Percentiles rank a stretch among this genome's conserved stretches.
Evolutionary conservation across 441 rosid genomes (phyloP).

Genomic region (Erodium moschatum): DNA sequence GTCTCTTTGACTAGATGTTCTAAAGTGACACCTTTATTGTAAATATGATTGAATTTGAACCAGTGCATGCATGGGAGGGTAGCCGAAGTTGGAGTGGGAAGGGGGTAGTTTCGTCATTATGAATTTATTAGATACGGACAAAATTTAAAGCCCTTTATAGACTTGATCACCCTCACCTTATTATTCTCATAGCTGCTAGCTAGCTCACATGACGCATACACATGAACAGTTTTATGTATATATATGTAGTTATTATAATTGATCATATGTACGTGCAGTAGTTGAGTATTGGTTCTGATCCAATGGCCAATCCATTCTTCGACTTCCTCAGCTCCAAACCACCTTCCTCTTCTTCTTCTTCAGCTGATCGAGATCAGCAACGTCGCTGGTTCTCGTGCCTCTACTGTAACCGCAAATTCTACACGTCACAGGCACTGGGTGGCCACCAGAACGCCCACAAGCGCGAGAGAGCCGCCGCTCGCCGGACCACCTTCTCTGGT

Average conservation of each 20-base stretch:
- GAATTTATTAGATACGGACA: background rate
- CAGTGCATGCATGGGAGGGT: no score
- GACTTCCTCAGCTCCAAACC: background rate
- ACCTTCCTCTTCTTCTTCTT: background rate
- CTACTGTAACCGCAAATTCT: slow-evolving; percentile 81
- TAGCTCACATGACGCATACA: no score
- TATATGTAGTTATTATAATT: no score
- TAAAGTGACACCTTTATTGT: no score
- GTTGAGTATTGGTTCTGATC: no score
- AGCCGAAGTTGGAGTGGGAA: background rate
- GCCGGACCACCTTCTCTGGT: slow-evolving; percentile 34
- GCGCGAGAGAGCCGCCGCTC: slow-evolving; percentile 78
- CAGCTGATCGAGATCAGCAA: background rate
- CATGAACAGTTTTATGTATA: no score
- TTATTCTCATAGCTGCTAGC: background rate
- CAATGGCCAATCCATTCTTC: background rate
- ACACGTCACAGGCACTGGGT: slow-evolving; percentile 88
- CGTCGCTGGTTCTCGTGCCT: slow-evolving; percentile 31
- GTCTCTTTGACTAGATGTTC: no score
- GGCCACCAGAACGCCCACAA: slow-evolving; percentile 98
- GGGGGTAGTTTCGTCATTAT: background rate
- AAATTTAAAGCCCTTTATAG: background rate
- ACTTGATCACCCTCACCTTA: background rate
- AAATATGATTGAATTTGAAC: no score
- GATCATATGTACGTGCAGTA: background rate